phyloP scores from a whole-genome alignment of 2,329 filamentous ascomycete species.

The Penicillium sp. region DNA sequence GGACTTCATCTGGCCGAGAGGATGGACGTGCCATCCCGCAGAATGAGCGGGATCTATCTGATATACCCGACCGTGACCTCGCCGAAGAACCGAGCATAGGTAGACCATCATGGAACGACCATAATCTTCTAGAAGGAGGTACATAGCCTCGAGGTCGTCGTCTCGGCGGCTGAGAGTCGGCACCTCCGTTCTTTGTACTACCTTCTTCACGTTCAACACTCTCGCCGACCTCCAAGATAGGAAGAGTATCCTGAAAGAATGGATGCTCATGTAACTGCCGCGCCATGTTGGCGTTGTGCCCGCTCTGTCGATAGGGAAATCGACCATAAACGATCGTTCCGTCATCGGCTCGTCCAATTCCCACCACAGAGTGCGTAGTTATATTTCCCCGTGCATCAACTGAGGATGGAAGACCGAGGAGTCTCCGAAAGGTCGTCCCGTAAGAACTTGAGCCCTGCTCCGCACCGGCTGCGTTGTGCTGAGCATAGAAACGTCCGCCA shows the following conservation, averaged over 20 bases:
- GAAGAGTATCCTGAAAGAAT: constrained; percentile 38
- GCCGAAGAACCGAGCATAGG: neutral
- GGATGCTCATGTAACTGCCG: constrained; percentile 39
- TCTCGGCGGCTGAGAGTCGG: constrained; percentile 1
- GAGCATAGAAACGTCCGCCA: constrained; percentile 10
- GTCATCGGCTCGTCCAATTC: constrained; percentile 45
- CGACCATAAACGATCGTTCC: constrained; percentile 47
- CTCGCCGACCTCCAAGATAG: constrained; percentile 25
- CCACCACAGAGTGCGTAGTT: constrained; percentile 23
- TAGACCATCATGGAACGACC: constrained; percentile 1
- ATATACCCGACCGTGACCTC: neutral
- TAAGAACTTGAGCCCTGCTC: constrained; percentile 26
- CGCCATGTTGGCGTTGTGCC: constrained; percentile 42
- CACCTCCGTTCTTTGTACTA: constrained; percentile 7
- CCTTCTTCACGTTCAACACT: neutral
- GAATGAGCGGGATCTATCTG: constrained; percentile 7
- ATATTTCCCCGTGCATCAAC: constrained; percentile 8
- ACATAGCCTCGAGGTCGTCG: constrained; percentile 1
- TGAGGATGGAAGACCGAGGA: constrained; percentile 35
- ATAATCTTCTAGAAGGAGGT: constrained; percentile 2
- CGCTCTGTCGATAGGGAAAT: constrained; percentile 47
- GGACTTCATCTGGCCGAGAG: neutral
- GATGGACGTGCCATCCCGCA: neutral
- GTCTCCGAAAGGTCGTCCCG: constrained; percentile 33
- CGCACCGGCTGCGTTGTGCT: neutral